Evolutionary conservation across 441 rosid genomes (phyloP), one percentile per base, ranked within the genome.

Genomic region (Erodium trifolium): DNA sequence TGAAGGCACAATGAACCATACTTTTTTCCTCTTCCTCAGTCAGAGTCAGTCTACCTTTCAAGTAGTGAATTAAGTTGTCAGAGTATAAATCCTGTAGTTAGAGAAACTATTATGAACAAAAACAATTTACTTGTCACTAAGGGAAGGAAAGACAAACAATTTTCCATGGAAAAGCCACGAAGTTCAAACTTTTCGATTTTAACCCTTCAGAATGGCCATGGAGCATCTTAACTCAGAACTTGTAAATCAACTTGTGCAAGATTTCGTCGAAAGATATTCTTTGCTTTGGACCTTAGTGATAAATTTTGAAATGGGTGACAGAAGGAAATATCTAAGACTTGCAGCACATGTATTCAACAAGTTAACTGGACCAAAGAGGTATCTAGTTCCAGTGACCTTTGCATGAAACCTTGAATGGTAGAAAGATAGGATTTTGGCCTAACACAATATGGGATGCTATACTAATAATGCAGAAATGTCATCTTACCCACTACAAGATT

Each of bases 291-390:
- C 55, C 55, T 12, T 49, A 3, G 65, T 62, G 65, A 62, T 23
- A 41, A 62, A 10, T 12, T 27, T 23, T 62, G 35, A 10, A 23
- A 62, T 12, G 65, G 27, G 37, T 23, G n/a, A 27, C 31, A 11
- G 65, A 31, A 62, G 9, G 7, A 23, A 23, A 23, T 11, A 62
- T 62, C 14, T 27, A 62, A 62, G 37, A 27, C 65, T 23, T 10
- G 31, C 27, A 9, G 31, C 64, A 59, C 29, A 19, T 59, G 19
- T 12, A 59, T 11, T 11, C 64, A 59, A 23, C 3, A 8, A 62
- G 65, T 62, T 62, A 62, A 62, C 65, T 23, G 34, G 65, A 27
- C n/a, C 65, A 62, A 62, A 62, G 65, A 62, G 65, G 35, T 11
- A 4, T 11, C 6, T 2, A 23, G 37, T 62, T 62, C 16, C 34